Evolutionary conservation across 345 rosid species (phyloP).

Genomic region (Citrus cavaleriei): DNA sequence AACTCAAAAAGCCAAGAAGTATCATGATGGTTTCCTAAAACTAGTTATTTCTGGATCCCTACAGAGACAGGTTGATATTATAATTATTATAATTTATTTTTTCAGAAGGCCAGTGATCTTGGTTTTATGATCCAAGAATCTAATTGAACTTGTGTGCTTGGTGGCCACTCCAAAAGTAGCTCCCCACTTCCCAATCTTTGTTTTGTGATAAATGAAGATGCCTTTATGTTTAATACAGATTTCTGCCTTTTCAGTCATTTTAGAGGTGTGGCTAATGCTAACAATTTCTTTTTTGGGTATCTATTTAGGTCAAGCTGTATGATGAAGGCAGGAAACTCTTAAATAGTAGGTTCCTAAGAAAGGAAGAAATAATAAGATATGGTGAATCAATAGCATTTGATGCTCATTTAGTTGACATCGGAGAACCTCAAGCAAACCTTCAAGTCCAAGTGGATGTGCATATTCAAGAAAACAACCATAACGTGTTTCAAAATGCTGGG

Average conservation of each 20-base stretch:
- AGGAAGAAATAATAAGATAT: slow-evolving; percentile 41
- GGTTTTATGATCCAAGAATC: background rate
- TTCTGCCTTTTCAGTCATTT: slow-evolving; percentile 1
- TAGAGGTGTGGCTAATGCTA: slow-evolving; percentile 5
- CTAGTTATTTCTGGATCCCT: slow-evolving; percentile 28
- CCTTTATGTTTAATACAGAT: background rate
- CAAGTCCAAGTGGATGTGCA: slow-evolving; percentile 15
- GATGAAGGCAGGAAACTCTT: slow-evolving; percentile 42
- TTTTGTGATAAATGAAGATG: background rate
- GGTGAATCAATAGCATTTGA: slow-evolving; percentile 41
- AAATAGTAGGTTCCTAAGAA: slow-evolving; percentile 44
- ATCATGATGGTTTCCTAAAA: slow-evolving; percentile 55
- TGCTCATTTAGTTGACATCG: slow-evolving; percentile 47
- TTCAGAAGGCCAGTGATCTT: background rate
- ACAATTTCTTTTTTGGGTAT: slow-evolving; percentile 10
- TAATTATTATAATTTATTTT: background rate
- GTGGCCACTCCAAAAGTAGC: background rate
- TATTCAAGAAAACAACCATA: slow-evolving; percentile 5
- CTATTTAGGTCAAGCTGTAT: slow-evolving; percentile 47
- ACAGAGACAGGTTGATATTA: slow-evolving; percentile 47
- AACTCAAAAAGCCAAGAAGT: slow-evolving; percentile 58
- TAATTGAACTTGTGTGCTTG: background rate
- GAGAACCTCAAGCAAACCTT: slow-evolving; percentile 35
- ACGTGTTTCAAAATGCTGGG: slow-evolving; percentile 4
- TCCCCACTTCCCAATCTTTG: background rate